A percentile compares a stretch with the other conserved stretches of the same genome.
Evolutionary conservation across 768 basidiomycete genomes (phyloP).

Genomic region (Boletellus emodensis): DNA sequence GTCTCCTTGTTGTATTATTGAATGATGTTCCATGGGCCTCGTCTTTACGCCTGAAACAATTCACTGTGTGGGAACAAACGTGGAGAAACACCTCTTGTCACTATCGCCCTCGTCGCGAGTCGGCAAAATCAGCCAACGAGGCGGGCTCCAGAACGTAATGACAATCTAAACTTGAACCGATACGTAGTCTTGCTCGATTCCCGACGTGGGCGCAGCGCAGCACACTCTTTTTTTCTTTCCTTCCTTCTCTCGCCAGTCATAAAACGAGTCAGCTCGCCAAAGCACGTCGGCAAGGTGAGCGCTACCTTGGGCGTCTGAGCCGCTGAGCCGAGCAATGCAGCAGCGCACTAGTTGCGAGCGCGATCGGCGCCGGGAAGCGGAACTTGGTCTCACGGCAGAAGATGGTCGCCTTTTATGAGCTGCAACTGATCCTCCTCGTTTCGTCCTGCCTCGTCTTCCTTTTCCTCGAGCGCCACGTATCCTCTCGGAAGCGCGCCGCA

Average conservation of each 20-base stretch:
- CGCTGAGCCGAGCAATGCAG: neutral
- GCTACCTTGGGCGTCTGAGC: too few relatives aligned
- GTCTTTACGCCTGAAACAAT: neutral
- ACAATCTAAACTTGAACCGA: neutral
- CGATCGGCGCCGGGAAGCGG: neutral
- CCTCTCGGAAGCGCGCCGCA: conserved; percentile 21
- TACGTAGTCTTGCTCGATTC: neutral
- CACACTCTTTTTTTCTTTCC: neutral
- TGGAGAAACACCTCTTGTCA: conserved; percentile 7
- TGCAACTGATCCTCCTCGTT: conserved; percentile 36
- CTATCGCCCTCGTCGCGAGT: conserved; percentile 1
- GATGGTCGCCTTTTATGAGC: conserved; percentile 39
- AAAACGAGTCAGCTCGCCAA: neutral
- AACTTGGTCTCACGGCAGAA: neutral
- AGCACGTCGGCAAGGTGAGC: neutral
- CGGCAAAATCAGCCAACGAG: conserved; percentile 2
- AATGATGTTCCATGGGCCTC: too few relatives aligned
- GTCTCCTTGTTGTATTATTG: neutral
- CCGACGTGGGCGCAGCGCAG: neutral
- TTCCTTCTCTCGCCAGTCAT: neutral
- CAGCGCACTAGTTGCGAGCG: neutral
- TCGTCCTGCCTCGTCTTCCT: conserved; percentile 34
- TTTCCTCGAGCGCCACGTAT: conserved; percentile 32
- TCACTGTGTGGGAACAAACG: neutral
- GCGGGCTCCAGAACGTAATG: neutral